Percentiles rank a stretch among this genome's conserved stretches.
These are phyloP conservation scores for Hansenula lynferdii DNA, from an alignment of 1,139 yeast species.

Conservation along the genomic window DNA sequence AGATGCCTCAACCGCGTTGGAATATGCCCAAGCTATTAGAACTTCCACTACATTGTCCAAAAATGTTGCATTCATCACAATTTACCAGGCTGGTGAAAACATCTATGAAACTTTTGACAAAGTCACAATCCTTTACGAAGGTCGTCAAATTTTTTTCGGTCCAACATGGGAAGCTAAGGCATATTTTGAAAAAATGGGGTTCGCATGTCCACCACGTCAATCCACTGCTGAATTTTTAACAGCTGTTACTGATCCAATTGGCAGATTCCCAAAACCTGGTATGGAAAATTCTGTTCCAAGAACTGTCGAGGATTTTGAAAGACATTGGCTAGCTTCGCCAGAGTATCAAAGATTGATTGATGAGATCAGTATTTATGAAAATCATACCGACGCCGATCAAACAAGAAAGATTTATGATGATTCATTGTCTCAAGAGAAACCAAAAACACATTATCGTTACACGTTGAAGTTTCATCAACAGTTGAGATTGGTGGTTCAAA, in stretches of 20 bases:
- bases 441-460: constrained; percentile 36
- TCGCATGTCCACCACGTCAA: constrained; percentile 47
- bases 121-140: constrained; percentile 37
- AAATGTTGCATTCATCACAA: constrained; percentile 38
- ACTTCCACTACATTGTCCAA: constrained; percentile 32
- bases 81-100: constrained; percentile 43
- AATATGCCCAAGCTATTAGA: constrained; percentile 39
- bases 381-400: constrained; percentile 32
- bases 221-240: constrained; percentile 55
- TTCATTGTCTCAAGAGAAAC: constrained; percentile 37
- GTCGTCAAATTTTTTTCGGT: constrained; percentile 41
- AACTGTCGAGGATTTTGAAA: constrained; percentile 63
- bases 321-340: constrained; percentile 55
- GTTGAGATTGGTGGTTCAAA: constrained; percentile 38
- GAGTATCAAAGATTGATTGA: constrained; percentile 37
- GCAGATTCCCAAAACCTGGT: constrained; percentile 44
- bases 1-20: constrained; percentile 54
- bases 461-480: constrained; percentile 43
- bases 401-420: constrained; percentile 33
- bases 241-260: constrained; percentile 51
- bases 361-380: constrained; percentile 42
- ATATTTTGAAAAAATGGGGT: constrained; percentile 44
- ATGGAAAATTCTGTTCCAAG: constrained; percentile 60
- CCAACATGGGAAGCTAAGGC: constrained; percentile 35
- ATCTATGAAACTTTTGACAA: constrained; percentile 43